phyloP scores from a whole-genome alignment of 768 basidiomycete species.

The Panaeolus papilionaceus region DNA sequence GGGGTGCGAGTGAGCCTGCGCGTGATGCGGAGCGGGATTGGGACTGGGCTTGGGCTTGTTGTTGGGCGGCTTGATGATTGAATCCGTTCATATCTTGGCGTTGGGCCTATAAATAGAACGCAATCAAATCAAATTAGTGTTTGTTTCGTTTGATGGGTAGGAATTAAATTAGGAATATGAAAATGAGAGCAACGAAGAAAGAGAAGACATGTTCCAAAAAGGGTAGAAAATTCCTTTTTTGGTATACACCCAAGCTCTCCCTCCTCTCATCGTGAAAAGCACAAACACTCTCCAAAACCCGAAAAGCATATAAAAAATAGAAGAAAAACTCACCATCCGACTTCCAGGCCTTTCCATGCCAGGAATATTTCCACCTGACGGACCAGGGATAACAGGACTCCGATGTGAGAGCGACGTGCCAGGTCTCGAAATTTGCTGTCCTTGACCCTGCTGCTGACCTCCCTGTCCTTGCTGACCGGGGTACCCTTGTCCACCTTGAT shows the following conservation, averaged over 20 bases:
- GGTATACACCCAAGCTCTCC: not conserved
- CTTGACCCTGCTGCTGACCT: not conserved
- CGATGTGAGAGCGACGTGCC: slow-evolving; percentile 38
- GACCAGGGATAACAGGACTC: slow-evolving; percentile 36
- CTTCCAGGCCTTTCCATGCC: slow-evolving; percentile 30
- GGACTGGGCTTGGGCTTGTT: slow-evolving; percentile 26
- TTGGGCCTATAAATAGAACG: slow-evolving; percentile 23
- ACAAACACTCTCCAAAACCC: not conserved
- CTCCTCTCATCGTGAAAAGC: not conserved
- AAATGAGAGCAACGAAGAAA: not conserved
- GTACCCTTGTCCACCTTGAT: slow-evolving; percentile 22
- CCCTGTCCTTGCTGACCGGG: slow-evolving; percentile 25
- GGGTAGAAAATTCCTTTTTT: slow-evolving; percentile 3
- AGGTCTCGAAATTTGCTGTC: slow-evolving; percentile 31
- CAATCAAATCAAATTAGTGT: not conserved
- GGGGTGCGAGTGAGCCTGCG: slow-evolving; percentile 13
- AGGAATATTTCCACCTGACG: slow-evolving; percentile 26
- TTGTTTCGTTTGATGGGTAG: not conserved
- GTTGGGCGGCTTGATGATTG: slow-evolving; percentile 22
- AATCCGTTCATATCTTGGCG: slow-evolving; percentile 25
- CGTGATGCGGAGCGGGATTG: slow-evolving; percentile 20
- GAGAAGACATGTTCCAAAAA: not conserved
- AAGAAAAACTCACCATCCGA: slow-evolving; percentile 25
- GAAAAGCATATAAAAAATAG: slow-evolving; percentile 4
- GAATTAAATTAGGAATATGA: not conserved